phyloP scores from a whole-genome alignment of 1,284 basidiomycete genomes.

The Naganishia sp. region DNA sequence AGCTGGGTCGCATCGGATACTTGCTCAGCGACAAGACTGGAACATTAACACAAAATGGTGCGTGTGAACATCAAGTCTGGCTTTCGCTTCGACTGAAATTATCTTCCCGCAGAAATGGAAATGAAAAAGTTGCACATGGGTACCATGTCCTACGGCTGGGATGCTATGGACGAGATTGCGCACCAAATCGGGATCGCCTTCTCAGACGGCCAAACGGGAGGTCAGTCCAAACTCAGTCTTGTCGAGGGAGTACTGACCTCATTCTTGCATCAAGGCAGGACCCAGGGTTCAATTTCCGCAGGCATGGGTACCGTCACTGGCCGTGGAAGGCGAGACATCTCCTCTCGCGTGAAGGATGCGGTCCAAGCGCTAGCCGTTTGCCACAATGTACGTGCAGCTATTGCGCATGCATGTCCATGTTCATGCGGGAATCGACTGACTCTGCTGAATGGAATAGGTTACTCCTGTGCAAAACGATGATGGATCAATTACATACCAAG shows the following conservation, averaged over 20 bases:
- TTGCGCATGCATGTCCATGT: background rate
- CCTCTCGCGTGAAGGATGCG: slow-evolving; percentile 88
- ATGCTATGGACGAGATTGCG: slow-evolving; percentile 97
- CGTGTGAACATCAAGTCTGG: slow-evolving; percentile 37
- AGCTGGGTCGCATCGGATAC: slow-evolving; percentile 94
- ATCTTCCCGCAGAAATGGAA: slow-evolving; percentile 78
- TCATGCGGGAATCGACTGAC: background rate
- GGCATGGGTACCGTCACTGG: slow-evolving; percentile 59
- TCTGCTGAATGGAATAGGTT: slow-evolving; percentile 60
- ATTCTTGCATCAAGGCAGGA: slow-evolving; percentile 24
- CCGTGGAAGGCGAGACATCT: slow-evolving; percentile 90
- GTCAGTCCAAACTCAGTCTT: slow-evolving; percentile 32
- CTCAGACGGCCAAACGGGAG: slow-evolving; percentile 56
- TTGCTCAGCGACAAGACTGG: slow-evolving; percentile 96
- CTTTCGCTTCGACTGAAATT: slow-evolving; percentile 1
- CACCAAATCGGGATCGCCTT: slow-evolving; percentile 82
- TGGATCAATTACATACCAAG: slow-evolving; percentile 91
- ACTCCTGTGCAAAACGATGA: slow-evolving; percentile 95
- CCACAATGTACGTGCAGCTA: slow-evolving; percentile 75
- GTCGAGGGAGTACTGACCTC: background rate
- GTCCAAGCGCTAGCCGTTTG: slow-evolving; percentile 91
- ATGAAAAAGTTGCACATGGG: slow-evolving; percentile 98
- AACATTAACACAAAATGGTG: slow-evolving; percentile 94
- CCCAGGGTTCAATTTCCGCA: slow-evolving; percentile 44
- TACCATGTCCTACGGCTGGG: slow-evolving; percentile 92